Conservation (phyloP, 2,329 filamentous ascomycete species). For the Didymella arachidicola region DNA sequence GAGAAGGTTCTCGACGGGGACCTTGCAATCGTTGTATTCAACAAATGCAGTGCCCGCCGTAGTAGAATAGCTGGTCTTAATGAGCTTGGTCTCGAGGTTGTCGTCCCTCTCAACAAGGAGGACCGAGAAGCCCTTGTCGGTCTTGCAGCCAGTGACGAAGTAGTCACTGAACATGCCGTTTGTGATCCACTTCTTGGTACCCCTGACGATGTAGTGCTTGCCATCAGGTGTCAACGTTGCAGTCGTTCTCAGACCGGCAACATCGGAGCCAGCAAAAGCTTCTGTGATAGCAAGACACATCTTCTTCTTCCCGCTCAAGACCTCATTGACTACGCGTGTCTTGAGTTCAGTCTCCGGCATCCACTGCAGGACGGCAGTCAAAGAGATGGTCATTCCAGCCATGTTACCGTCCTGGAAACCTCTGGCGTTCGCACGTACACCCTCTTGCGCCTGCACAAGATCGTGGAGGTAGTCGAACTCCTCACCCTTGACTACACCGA, state of each 20-base stretch:
- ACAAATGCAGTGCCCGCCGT: conserved; percentile 80
- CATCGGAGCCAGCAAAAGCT: conserved; percentile 85
- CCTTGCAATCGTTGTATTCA: conserved; percentile 86
- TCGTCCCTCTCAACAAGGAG: conserved; percentile 77
- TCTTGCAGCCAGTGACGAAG: conserved; percentile 82
- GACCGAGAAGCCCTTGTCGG: conserved; percentile 79
- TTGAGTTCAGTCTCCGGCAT: conserved; percentile 72
- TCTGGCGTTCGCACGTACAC: conserved; percentile 72
- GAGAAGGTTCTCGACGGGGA: conserved; percentile 78
- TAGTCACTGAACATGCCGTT: conserved; percentile 83
- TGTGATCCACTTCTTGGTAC: conserved; percentile 84
- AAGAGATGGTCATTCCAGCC: conserved; percentile 83
- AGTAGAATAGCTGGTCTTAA: conserved; percentile 83
- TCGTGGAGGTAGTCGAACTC: conserved; percentile 92
- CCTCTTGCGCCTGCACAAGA: conserved; percentile 76
- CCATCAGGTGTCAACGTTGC: conserved; percentile 58
- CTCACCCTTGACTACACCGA: conserved; percentile 75
- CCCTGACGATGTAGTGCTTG: conserved; percentile 69
- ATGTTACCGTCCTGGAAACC: conserved; percentile 89
- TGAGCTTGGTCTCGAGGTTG: conserved; percentile 76
- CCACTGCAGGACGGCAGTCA: conserved; percentile 82
- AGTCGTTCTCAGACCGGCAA: conserved; percentile 80
- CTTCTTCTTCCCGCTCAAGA: conserved; percentile 83
- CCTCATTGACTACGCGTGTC: conserved; percentile 72
- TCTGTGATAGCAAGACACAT: conserved; percentile 89